Evolutionary conservation across 768 basidiomycete species (phyloP), one percentile per base, ranked within the genome.

Genomic region (Roridomyces roridus): DNA sequence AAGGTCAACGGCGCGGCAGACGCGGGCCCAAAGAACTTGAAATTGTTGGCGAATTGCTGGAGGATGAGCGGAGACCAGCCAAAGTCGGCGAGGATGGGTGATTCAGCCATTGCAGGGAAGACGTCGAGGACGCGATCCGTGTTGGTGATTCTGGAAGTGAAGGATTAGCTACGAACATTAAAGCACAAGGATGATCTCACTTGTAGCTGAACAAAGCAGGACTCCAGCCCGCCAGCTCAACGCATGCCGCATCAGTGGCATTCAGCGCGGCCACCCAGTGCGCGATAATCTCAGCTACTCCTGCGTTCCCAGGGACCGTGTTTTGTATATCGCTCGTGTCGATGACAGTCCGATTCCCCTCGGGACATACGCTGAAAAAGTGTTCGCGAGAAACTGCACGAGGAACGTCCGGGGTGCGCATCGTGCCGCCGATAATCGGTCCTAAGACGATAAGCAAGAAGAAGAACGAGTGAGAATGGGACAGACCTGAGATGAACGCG

Each of bases 51-150:
- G 64, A 82, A 85, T 0, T 78, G 77, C n/a, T 65, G 65, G 43
- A 83, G 71, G 53, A 89, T 73, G 4, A 89, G 78, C 0, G 85
- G 76, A 0, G 89, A 89, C 86, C 86, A 89, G 17, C 76, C 72
- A 67, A 85, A 86, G 29, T 80, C 60, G 5, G 74, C 78, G 9
- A 89, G 66, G 6, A 81, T 74, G 0, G 85, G 80, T 25, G 84
- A 84, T 1, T 65, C 55, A 10, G 78, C 76, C 4, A 85, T 67
- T 5, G 77, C 67, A 5, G 72, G 72, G 77, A 78, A 78, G 20
- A 83, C 59, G 25, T 75, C 74, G 18, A 84, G 75, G 6, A 84
- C 67, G 11, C 77, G 71, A 6, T 70, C 51, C 0, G 73, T 69
- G 23, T 80, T 80, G 39, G 88, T 83, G 26, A 85, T 57, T 74